Evolutionary conservation across 352 stramenopile genomes (phyloP).

Genomic region (Phytophthora nicotianae): DNA sequence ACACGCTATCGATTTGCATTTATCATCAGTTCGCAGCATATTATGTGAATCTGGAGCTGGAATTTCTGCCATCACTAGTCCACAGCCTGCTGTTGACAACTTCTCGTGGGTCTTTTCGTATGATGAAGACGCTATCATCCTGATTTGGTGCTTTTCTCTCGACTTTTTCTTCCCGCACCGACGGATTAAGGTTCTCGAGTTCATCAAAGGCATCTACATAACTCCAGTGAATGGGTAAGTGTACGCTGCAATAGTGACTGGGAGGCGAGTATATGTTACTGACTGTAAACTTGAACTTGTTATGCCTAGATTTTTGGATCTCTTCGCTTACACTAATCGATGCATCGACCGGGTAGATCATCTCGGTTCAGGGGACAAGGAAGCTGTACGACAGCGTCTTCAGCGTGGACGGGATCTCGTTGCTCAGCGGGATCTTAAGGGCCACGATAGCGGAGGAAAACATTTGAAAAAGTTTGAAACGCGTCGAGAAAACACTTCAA

Average conservation of each 20-base stretch:
- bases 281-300: constrained; percentile 5
- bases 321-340: constrained; percentile 37
- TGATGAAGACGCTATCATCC: constrained; percentile 45
- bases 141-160: constrained; percentile 63
- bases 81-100: constrained; percentile 26
- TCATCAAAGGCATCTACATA: constrained; percentile 42
- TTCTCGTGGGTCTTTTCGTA: constrained; percentile 67
- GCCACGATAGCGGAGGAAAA: constrained; percentile 1
- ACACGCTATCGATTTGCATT: constrained; percentile 57
- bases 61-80: constrained; percentile 7
- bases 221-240: constrained; percentile 26
- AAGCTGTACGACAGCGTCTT: constrained; percentile 32
- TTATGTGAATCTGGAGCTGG: constrained; percentile 34
- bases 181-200: constrained; percentile 45
- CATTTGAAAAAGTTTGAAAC: constrained; percentile 2
- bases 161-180: constrained; percentile 62
- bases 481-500: background rate
- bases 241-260: background rate
- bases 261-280: background rate
- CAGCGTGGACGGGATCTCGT: constrained; percentile 30
- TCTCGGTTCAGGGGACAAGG: constrained; percentile 30
- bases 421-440: constrained; percentile 20
- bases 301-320: constrained; percentile 26
- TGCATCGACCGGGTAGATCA: constrained; percentile 45
- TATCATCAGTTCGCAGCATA: constrained; percentile 46